phyloP scores from a whole-genome alignment of 805 yeast species.

The Sugiyamaella mastotermitis region DNA sequence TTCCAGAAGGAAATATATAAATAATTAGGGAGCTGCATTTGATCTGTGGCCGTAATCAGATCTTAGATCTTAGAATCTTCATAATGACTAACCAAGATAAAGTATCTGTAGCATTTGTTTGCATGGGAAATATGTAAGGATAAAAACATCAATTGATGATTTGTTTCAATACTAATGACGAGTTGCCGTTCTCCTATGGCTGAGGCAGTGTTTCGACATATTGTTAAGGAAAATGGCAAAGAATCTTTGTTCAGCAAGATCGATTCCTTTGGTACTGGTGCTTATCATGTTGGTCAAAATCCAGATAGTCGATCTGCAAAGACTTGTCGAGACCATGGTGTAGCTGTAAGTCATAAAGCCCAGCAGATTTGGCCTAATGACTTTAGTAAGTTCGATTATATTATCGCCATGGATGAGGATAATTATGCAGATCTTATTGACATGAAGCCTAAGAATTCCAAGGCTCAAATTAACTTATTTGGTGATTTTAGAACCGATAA shows the following conservation, averaged over 20 bases:
- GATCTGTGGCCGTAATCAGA: too few species aligned
- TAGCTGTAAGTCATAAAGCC: constrained; percentile 68
- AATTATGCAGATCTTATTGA: constrained; percentile 39
- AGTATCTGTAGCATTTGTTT: constrained; percentile 69
- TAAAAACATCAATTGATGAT: background rate
- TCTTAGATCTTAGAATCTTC: too few species aligned
- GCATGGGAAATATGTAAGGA: constrained; percentile 79
- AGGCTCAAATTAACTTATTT: constrained; percentile 41
- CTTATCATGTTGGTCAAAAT: constrained; percentile 73
- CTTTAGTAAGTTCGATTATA: constrained; percentile 46
- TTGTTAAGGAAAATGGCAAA: constrained; percentile 47
- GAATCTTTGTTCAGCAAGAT: constrained; percentile 43
- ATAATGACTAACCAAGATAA: too few species aligned
- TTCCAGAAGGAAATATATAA: too few species aligned
- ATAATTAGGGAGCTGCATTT: too few species aligned
- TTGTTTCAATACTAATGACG: constrained; percentile 4
- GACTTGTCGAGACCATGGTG: constrained; percentile 64
- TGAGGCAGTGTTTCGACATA: constrained; percentile 77
- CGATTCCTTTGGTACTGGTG: constrained; percentile 87
- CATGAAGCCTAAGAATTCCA: constrained; percentile 35
- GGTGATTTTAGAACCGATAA: constrained; percentile 71
- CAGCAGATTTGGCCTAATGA: constrained; percentile 76
- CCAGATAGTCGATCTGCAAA: constrained; percentile 73
- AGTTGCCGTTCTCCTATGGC: constrained; percentile 98
- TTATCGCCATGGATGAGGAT: constrained; percentile 51